Evolutionary conservation across 106 monocot genomes (phyloP), one percentile per base, ranked within the genome.

Genomic region (Xerophyta viscosa): DNA sequence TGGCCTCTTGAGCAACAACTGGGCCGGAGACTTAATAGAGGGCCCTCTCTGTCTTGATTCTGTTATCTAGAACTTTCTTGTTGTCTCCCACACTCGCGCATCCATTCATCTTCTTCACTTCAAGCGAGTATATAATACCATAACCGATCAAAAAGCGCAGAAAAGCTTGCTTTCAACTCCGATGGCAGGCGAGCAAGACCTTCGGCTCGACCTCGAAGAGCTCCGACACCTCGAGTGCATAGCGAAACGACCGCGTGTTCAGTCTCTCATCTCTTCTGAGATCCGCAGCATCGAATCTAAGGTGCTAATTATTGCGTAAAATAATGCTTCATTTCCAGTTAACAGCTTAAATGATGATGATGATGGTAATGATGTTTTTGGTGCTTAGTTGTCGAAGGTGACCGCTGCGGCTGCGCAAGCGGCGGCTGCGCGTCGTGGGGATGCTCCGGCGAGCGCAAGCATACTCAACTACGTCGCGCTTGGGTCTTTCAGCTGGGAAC

Each of bases 401-500:
- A 58, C 44, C 8, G 54, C 55, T n/a, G 45, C 54, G 5, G 39
- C 65, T 0, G 27, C 57, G 9, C 22, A 50, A 15, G 64, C 71
- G 0, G 20, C 45, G 1, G 28, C 41, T 1, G 46, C 73, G 1
- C n/a, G n/a, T n/a, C n/a, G 39, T 43, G 6, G 56, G 22, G 2
- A 61, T 2, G 56, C 61, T 15, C 20, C 66, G 0, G 41, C 28
- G 6, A 13, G 62, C 15, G 27, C 58, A 15, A n/a, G 54, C 15
- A 60, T 44, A 0, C 29, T 64, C 23, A 80, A 47, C 29, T 88
- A 84, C 56, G 73, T 75, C 10, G 50, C 88, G 9, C 54, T 94
- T 2, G 69, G 77, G n/a, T 84, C 84, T 11, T 94, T 94, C 64
- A 94, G 93, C 68, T 88, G 88, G 88, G 93, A 94, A 31, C 93